phyloP scores from a whole-genome alignment of 2,329 filamentous ascomycete genomes.

The Apiospora phragmitis region DNA sequence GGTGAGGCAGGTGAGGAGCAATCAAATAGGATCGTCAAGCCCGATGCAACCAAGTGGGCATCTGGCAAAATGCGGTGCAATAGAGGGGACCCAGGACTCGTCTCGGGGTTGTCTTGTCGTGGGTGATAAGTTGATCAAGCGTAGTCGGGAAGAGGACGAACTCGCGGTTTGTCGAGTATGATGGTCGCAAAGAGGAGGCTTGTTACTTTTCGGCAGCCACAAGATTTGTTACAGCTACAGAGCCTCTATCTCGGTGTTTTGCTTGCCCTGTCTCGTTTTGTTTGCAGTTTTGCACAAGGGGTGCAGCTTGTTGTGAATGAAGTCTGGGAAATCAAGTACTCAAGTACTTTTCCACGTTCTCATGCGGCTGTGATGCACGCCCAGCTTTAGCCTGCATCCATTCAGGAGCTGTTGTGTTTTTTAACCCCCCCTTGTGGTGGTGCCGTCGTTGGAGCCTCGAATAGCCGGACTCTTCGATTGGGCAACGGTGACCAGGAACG shows the following conservation, averaged over 20 bases:
- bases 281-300: slow-evolving; percentile 3
- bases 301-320: neutral
- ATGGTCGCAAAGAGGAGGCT: neutral
- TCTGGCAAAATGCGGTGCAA: slow-evolving; percentile 6
- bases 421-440: neutral
- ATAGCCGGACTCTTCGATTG: slow-evolving; percentile 1
- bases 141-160: neutral
- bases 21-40: slow-evolving; percentile 11
- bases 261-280: slow-evolving; percentile 4
- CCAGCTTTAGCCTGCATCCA: slow-evolving; percentile 12
- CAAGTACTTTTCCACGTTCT: slow-evolving; percentile 11
- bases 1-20: neutral
- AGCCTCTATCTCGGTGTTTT: neutral
- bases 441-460: neutral
- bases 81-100: neutral
- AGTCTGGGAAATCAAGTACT: slow-evolving; percentile 3
- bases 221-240: slow-evolving; percentile 1
- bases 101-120: neutral
- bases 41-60: slow-evolving; percentile 12
- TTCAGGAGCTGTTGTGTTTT: slow-evolving; percentile 8
- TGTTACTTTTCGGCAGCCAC: slow-evolving; percentile 1
- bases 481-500: neutral
- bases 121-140: neutral
- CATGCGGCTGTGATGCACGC: slow-evolving; percentile 11
- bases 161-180: neutral